These are phyloP conservation scores for Pinus albicaulis DNA, from an alignment of 75 land plant genomes.

Conservation along the genomic window DNA sequence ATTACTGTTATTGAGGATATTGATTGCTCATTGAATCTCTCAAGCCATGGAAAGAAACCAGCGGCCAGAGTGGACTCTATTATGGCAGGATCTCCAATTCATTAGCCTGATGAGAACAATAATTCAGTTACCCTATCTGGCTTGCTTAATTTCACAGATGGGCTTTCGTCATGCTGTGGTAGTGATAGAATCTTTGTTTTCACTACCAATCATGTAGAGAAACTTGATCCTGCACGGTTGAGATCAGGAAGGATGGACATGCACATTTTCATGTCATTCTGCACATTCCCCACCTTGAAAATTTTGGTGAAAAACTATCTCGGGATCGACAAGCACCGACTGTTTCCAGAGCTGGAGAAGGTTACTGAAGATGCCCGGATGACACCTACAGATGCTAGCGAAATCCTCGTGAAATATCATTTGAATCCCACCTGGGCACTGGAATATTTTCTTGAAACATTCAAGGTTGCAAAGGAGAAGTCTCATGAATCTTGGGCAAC, in stretches of 20 bases:
- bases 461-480: conserved; percentile 38
- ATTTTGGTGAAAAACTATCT: conserved; percentile 69
- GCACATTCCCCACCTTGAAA: conserved; percentile 60
- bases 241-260: conserved; percentile 90
- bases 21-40: conserved; percentile 71
- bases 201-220: conserved; percentile 89
- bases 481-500: neutral
- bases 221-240: conserved; percentile 81
- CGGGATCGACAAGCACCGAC: conserved; percentile 19
- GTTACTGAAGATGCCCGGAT: conserved; percentile 48
- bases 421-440: conserved; percentile 33
- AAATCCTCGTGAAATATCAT: conserved; percentile 59
- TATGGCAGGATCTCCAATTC: neutral
- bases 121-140: conserved; percentile 79
- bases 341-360: conserved; percentile 23
- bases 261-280: conserved; percentile 85
- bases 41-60: conserved; percentile 7
- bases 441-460: conserved; percentile 44
- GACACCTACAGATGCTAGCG: conserved; percentile 82
- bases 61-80: conserved; percentile 3
- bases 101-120: conserved; percentile 5
- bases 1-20: conserved; percentile 90
- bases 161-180: conserved; percentile 92
- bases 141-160: conserved; percentile 79
- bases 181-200: conserved; percentile 87